Evolutionary conservation across 1,284 basidiomycete species (phyloP).

Genomic region (Rhodotorula mucilaginosa): DNA sequence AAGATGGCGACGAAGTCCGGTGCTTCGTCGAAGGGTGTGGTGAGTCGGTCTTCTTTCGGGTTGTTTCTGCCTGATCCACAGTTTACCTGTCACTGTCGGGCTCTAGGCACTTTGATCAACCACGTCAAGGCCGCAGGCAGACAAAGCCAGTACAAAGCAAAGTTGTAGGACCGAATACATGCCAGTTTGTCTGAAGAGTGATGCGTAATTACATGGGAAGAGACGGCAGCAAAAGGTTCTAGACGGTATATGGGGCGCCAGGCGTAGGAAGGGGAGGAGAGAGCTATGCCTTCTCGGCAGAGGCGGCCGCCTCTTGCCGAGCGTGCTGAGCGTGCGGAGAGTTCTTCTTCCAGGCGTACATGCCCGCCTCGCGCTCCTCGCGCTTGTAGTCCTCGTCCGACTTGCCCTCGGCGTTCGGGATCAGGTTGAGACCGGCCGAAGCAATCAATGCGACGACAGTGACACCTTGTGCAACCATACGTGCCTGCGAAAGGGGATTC

Average conservation of each 20-base stretch:
- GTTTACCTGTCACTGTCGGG: conserved; percentile 55
- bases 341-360: conserved; percentile 35
- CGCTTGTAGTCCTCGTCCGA: conserved; percentile 37
- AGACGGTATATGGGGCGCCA: neutral
- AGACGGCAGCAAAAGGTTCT: neutral
- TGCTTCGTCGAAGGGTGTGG: conserved; percentile 53
- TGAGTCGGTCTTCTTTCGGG: neutral
- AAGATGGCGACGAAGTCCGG: conserved; percentile 69
- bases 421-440: conserved; percentile 32
- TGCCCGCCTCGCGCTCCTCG: conserved; percentile 30
- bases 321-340: conserved; percentile 15
- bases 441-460: conserved; percentile 40
- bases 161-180: conserved; percentile 47
- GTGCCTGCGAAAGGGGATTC: conserved; percentile 16
- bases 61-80: conserved; percentile 21
- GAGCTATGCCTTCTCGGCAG: neutral
- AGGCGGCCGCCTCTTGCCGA: conserved; percentile 3
- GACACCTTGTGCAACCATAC: conserved; percentile 39
- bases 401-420: conserved; percentile 26
- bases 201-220: neutral
- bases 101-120: conserved; percentile 72
- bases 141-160: conserved; percentile 48
- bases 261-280: neutral
- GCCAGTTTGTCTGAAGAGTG: no score
- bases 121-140: conserved; percentile 59